Percentiles rank a stretch among this genome's conserved stretches.
These are phyloP conservation scores for Phyllosticta citrichinensis DNA, from an alignment of 2,329 filamentous ascomycete species.

Conservation along the genomic window DNA sequence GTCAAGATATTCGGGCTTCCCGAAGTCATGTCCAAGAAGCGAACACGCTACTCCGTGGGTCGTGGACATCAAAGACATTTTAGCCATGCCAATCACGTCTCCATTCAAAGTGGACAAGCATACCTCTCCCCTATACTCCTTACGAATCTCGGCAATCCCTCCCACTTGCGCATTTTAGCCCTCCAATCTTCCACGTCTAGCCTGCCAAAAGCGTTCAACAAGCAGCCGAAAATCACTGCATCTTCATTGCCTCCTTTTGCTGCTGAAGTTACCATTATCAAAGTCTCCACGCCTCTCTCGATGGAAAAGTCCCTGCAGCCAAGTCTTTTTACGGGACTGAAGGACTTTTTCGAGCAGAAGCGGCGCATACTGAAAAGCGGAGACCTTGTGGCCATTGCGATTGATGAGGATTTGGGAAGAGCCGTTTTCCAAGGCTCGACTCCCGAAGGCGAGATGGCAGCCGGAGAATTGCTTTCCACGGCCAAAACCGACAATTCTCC, in stretches of 20 bases:
- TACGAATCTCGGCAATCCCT: conserved; percentile 70
- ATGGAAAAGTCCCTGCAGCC: conserved; percentile 79
- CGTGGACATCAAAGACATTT: conserved; percentile 36
- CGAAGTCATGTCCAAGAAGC: conserved; percentile 52
- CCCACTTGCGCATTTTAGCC: conserved; percentile 69
- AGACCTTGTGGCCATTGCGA: conserved; percentile 78
- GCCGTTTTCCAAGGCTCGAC: conserved; percentile 64
- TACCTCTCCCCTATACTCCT: conserved; percentile 82
- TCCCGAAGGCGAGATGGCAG: conserved; percentile 58
- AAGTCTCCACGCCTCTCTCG: conserved; percentile 80
- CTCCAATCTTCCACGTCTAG: conserved; percentile 36
- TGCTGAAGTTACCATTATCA: conserved; percentile 76
- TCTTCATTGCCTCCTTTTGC: conserved; percentile 49
- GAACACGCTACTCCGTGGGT: conserved; percentile 46
- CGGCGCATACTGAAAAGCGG: conserved; percentile 75
- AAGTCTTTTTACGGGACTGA: conserved; percentile 75
- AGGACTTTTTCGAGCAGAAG: conserved; percentile 77
- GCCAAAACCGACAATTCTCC: conserved; percentile 23
- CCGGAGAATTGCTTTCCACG: conserved; percentile 43
- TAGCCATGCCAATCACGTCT: conserved; percentile 29
- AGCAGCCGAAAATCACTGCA: conserved; percentile 34
- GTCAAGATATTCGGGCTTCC: conserved; percentile 84
- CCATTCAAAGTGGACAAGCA: conserved; percentile 27
- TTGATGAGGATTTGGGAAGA: conserved; percentile 76
- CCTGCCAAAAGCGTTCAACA: conserved; percentile 30